Conservation (phyloP, 441 rosid genomes). For the Croton setiger region DNA sequence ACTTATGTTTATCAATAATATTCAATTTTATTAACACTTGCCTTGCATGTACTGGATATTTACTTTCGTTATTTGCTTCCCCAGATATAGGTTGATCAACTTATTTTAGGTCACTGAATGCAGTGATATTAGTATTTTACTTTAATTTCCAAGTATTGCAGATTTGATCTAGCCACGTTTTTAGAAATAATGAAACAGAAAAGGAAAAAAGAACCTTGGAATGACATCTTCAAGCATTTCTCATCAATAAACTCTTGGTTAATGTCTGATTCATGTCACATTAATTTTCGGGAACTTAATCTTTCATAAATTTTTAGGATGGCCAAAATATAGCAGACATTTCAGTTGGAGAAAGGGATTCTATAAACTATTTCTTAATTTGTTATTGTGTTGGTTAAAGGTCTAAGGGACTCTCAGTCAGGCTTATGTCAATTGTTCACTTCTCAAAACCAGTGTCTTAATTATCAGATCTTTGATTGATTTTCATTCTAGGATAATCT, state of each 20-base stretch:
- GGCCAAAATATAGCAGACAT: not conserved
- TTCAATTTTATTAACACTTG: not conserved
- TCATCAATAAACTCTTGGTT: not conserved
- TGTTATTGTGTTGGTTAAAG: not conserved
- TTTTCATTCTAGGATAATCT: not conserved
- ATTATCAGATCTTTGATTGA: conserved; percentile 3
- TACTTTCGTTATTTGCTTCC: not conserved
- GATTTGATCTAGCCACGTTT: not conserved
- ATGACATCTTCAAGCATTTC: not conserved
- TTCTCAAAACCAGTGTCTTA: conserved; percentile 3
- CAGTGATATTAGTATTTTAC: not conserved
- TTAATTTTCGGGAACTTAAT: not conserved
- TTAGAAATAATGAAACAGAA: not conserved
- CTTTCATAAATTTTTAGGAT: not conserved
- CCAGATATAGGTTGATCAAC: not conserved
- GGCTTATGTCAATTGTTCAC: not conserved
- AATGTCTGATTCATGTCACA: not conserved
- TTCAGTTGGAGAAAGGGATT: not conserved
- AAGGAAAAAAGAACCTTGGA: not conserved
- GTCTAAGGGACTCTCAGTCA: not conserved
- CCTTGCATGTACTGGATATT: too few relatives aligned
- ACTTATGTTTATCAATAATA: not conserved
- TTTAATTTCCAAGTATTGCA: not conserved
- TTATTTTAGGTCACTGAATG: not conserved
- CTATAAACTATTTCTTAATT: not conserved